Evolutionary conservation across 2,329 filamentous ascomycete genomes (phyloP).

Genomic region (Arthrobotrys sphaeroides): DNA sequence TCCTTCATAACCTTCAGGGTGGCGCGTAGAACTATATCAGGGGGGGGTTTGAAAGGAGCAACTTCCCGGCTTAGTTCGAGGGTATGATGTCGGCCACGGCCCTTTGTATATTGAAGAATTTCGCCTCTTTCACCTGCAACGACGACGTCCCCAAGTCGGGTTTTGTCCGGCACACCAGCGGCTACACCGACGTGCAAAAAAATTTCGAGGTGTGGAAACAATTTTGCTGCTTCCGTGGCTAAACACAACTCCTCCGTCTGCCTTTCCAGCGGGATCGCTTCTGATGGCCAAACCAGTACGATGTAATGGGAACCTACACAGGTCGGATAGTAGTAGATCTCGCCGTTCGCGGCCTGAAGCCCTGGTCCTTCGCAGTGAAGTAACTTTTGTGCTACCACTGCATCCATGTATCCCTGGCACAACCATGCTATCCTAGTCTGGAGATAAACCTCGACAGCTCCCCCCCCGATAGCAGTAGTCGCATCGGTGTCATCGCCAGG

Average conservation of each 20-base stretch:
- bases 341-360: slow-evolving; percentile 11
- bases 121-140: not conserved
- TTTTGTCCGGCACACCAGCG: not conserved
- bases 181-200: slow-evolving; percentile 9
- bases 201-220: not conserved
- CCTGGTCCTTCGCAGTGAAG: not conserved
- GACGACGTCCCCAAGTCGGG: slow-evolving; percentile 9
- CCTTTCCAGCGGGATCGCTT: not conserved
- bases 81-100: not conserved
- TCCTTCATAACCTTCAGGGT: not conserved
- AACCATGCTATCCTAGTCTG: slow-evolving; percentile 25
- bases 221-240: not conserved
- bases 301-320: slow-evolving; percentile 59
- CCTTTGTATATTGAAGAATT: not conserved
- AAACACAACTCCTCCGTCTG: not conserved
- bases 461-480: no score
- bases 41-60: not conserved
- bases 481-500: not conserved
- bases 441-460: no score
- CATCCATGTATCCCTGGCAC: not conserved
- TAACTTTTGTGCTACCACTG: not conserved
- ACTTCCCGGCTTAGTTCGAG: not conserved
- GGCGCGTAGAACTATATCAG: no score
- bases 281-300: slow-evolving; percentile 57
- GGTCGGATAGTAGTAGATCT: slow-evolving; percentile 59